Conservation (phyloP, 176 grass and related monocot genomes). For the Canna indica region DNA sequence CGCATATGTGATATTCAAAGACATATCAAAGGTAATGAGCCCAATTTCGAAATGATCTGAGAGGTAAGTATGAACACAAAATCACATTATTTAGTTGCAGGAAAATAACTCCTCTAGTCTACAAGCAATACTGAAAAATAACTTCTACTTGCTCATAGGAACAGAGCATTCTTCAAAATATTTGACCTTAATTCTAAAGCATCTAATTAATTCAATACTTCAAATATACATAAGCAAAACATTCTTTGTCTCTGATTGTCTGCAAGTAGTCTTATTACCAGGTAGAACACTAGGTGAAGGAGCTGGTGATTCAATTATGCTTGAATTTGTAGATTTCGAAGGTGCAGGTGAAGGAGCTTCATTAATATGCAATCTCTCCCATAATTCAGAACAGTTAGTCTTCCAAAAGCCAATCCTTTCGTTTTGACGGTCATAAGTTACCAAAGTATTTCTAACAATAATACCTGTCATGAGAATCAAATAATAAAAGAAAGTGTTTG, state of each 20-base stretch:
- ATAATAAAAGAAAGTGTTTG: background rate
- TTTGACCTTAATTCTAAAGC: background rate
- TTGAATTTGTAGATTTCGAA: constrained; percentile 34
- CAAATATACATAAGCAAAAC: background rate
- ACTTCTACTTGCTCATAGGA: background rate
- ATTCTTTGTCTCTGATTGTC: background rate
- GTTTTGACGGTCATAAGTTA: constrained; percentile 88
- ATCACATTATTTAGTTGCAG: background rate
- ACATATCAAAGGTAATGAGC: constrained; percentile 80
- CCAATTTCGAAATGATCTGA: constrained; percentile 87
- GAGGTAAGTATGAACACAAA: constrained; percentile 16
- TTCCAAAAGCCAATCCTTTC: constrained; percentile 97
- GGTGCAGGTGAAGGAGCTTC: constrained; percentile 50
- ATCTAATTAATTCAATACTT: background rate
- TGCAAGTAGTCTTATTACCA: constrained; percentile 25
- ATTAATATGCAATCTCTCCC: constrained; percentile 56
- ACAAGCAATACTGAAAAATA: background rate
- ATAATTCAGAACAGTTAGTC: constrained; percentile 95
- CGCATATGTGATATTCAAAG: constrained; percentile 77
- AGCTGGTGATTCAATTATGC: constrained; percentile 51
- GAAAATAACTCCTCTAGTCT: background rate
- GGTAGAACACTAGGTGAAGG: constrained; percentile 61
- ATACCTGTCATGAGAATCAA: constrained; percentile 55
- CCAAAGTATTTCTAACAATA: constrained; percentile 87
- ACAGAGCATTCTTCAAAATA: background rate